Evolutionary conservation across 768 basidiomycete genomes (phyloP), one percentile per base, ranked within the genome.

Genomic region (Suillus luteus): DNA sequence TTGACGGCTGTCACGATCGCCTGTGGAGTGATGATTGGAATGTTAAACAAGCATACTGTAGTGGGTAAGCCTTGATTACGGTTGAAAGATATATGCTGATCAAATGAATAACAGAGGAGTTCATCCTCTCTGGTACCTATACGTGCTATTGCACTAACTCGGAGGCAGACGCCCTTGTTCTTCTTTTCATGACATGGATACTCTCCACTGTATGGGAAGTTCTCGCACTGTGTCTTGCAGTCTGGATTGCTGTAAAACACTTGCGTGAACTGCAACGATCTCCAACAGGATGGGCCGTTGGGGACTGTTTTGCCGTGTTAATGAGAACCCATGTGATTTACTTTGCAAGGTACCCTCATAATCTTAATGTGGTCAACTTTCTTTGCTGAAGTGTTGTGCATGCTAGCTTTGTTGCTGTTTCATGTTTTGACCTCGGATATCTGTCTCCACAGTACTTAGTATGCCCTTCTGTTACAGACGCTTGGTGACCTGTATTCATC

Each of bases 191-290:
- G 9, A 52, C 27, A 17, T 52, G 27, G 27, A 19, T 31, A 31
- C 51, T 52, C 51, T 5, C 17, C 15, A 31, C 27, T 31, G 27
- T 17, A 31, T 52, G 51, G 51, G 51, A 52, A 10, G 27, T 52
- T 1, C 15, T 52, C 17, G 27, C 51, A 31, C 27, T 52, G 27
- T 31, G 51, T 19, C 51, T 52, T 31, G 51, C 51, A 31, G 17
- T 31, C 51, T 52, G 27, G 15, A 52, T 52, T 52, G 51, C 10
- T 31, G 15, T 52, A 10, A 52, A 52, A 52, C 51, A 52, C 51
- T 52, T 52, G 1, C 27, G 51, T 52, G 51, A 10, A 10, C 17
- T 52, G 27, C 51, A 17, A 52, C 51, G 17, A 31, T 10, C 15
- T 4, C 10, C 17, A 9, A 17, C 9, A 5, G 27, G 27, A 31